Evolutionary conservation across 2,329 filamentous ascomycete species (phyloP).

Genomic region (Colletotrichum sp.): DNA sequence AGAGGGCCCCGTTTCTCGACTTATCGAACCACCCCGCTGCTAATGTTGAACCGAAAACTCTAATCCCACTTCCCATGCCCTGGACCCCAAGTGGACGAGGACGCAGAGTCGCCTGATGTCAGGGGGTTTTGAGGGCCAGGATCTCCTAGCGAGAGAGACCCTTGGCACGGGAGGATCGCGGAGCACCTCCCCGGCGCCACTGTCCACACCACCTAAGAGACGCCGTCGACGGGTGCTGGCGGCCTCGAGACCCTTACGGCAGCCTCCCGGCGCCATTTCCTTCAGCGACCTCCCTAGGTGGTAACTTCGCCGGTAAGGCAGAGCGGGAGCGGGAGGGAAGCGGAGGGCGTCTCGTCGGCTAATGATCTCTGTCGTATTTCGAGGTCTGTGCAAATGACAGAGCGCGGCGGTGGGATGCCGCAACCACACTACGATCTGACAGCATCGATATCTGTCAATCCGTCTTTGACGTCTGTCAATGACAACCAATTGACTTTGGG

Average conservation of each 20-base stretch:
- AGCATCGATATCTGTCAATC: background rate
- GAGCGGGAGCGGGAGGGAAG: background rate
- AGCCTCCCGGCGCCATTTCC: background rate
- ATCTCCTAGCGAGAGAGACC: background rate
- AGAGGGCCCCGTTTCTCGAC: background rate
- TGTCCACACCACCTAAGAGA: background rate
- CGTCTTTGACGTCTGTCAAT: background rate
- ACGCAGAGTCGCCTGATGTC: background rate
- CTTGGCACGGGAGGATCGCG: slow-evolving; percentile 9
- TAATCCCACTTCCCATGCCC: slow-evolving; percentile 9
- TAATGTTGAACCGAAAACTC: slow-evolving; percentile 1
- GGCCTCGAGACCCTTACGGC: background rate
- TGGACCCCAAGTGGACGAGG: background rate
- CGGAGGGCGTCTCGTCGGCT: background rate
- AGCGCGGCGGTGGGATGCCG: background rate
- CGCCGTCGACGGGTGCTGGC: background rate
- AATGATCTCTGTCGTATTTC: background rate
- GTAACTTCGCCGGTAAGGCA: background rate
- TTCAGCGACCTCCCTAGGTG: background rate
- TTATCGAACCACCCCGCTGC: background rate
- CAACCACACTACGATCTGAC: background rate
- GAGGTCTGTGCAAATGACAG: background rate
- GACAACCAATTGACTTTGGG: background rate
- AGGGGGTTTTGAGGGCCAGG: background rate
- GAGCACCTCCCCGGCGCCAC: background rate